phyloP scores from a whole-genome alignment of 805 yeast species.

The Zygoascus ofunaensis region DNA sequence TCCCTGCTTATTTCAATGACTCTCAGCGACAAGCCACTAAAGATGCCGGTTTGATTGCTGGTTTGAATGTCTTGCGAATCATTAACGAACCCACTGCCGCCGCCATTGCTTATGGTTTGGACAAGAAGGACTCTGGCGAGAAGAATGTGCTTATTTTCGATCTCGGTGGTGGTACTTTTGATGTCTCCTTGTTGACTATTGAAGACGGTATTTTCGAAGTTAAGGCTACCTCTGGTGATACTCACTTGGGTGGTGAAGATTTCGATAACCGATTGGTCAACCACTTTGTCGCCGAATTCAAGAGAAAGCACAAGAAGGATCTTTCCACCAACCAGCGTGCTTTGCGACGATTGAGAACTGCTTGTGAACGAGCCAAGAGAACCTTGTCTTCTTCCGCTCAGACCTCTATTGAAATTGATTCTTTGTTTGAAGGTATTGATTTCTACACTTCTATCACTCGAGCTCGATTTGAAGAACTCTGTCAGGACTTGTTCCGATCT shows the following conservation, averaged over 20 bases:
- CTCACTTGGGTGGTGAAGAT: slow-evolving; percentile 97
- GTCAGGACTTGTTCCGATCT: slow-evolving; percentile 89
- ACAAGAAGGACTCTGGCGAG: slow-evolving; percentile 63
- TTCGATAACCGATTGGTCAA: slow-evolving; percentile 93
- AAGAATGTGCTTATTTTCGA: slow-evolving; percentile 87
- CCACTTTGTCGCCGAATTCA: slow-evolving; percentile 90
- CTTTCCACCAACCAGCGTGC: slow-evolving; percentile 91
- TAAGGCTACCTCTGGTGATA: slow-evolving; percentile 90
- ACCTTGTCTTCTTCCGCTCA: slow-evolving; percentile 93
- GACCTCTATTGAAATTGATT: slow-evolving; percentile 91
- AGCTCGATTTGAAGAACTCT: slow-evolving; percentile 95
- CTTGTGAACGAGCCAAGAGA: slow-evolving; percentile 99
- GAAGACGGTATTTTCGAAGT: slow-evolving; percentile 92
- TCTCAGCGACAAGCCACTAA: slow-evolving; percentile 86
- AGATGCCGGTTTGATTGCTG: slow-evolving; percentile 83
- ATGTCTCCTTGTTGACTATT: slow-evolving; percentile 78
- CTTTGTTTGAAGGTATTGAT: slow-evolving; percentile 89
- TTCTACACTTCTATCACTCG: slow-evolving; percentile 94
- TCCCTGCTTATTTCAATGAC: slow-evolving; percentile 83
- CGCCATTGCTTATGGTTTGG: slow-evolving; percentile 93
- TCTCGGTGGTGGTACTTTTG: slow-evolving; percentile 97
- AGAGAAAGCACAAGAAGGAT: slow-evolving; percentile 97
- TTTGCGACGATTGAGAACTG: slow-evolving; percentile 95
- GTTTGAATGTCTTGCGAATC: slow-evolving; percentile 74
- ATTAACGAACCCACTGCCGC: slow-evolving; percentile 94